Evolutionary conservation across 1,284 basidiomycete species (phyloP).

Genomic region (Sporisorium scitamineum): DNA sequence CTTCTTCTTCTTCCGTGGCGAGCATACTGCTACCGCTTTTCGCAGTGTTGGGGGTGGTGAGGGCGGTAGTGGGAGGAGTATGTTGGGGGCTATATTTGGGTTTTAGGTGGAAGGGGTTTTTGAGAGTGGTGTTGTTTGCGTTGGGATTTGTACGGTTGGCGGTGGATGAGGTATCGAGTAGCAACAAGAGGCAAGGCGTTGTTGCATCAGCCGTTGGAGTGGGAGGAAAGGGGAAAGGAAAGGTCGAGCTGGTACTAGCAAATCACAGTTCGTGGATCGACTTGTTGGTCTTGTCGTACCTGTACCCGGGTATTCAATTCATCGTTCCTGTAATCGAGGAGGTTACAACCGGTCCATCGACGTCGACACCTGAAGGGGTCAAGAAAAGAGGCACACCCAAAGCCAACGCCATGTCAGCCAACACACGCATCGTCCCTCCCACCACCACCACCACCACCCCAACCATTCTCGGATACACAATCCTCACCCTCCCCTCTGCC

Average conservation of each 20-base stretch:
- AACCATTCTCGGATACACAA: conserved; percentile 11
- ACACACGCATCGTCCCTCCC: conserved; percentile 30
- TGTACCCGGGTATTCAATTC: conserved; percentile 32
- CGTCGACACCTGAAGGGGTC: neutral
- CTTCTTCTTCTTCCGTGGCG: neutral
- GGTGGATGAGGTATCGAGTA: conserved; percentile 2
- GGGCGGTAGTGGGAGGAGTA: conserved; percentile 5
- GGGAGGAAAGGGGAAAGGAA: conserved; percentile 25
- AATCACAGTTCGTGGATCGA: conserved; percentile 66
- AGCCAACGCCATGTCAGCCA: conserved; percentile 47
- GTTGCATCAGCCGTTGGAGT: conserved; percentile 4
- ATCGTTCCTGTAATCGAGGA: conserved; percentile 26
- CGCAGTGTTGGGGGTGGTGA: conserved; percentile 21
- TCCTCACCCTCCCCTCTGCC: conserved; percentile 8
- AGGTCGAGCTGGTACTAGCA: conserved; percentile 60
- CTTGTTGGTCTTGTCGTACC: conserved; percentile 57
- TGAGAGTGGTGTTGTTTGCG: conserved; percentile 15
- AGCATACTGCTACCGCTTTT: conserved; percentile 15
- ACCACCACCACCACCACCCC: conserved; percentile 12
- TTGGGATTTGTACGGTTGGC: conserved; percentile 16
- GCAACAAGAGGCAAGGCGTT: neutral
- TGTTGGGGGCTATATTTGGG: conserved; percentile 15
- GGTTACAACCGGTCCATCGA: neutral
- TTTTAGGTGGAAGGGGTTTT: neutral
- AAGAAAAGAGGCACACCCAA: conserved; percentile 38